Percentiles rank a stretch among this genome's conserved stretches.
phyloP scores from a whole-genome alignment of 2,329 filamentous ascomycete genomes.

The Aspergillus amoenus region DNA sequence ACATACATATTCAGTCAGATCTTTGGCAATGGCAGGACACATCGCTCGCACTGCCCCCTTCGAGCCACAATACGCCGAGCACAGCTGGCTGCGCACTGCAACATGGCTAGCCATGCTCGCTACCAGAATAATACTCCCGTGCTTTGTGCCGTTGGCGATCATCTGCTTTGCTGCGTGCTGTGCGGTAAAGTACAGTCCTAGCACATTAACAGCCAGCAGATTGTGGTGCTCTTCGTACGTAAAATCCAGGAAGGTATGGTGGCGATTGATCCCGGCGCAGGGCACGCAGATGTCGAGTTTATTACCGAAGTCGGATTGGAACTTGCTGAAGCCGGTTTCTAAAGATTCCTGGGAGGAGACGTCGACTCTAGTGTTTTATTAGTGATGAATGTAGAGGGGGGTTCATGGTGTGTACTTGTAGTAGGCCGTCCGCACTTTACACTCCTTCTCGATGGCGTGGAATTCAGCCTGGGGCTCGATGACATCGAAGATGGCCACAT shows the following conservation, averaged over 20 bases:
- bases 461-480: slow-evolving; percentile 43
- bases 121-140: slow-evolving; percentile 54
- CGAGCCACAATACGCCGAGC: slow-evolving; percentile 49
- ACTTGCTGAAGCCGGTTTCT: slow-evolving; percentile 30
- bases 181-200: slow-evolving; percentile 48
- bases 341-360: slow-evolving; percentile 38
- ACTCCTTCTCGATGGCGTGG: slow-evolving; percentile 41
- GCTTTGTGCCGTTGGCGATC: slow-evolving; percentile 51
- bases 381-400: too few species aligned
- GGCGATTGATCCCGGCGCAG: slow-evolving; percentile 48
- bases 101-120: slow-evolving; percentile 56
- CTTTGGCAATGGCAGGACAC: slow-evolving; percentile 49
- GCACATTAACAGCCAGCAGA: slow-evolving; percentile 46
- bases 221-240: slow-evolving; percentile 43
- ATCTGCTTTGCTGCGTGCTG: slow-evolving; percentile 53
- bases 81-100: slow-evolving; percentile 51
- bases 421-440: slow-evolving; percentile 42
- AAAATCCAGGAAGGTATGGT: slow-evolving; percentile 47
- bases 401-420: slow-evolving; percentile 31
- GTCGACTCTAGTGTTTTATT: slow-evolving; percentile 33
- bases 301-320: slow-evolving; percentile 36
- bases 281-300: slow-evolving; percentile 47
- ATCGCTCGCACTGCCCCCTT: slow-evolving; percentile 51
- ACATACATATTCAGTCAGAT: slow-evolving; percentile 40
- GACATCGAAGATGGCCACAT: slow-evolving; percentile 49